Evolutionary conservation across 208 protist genomes (phyloP).

Genomic region (Acanthamoeba lenticulata): DNA sequence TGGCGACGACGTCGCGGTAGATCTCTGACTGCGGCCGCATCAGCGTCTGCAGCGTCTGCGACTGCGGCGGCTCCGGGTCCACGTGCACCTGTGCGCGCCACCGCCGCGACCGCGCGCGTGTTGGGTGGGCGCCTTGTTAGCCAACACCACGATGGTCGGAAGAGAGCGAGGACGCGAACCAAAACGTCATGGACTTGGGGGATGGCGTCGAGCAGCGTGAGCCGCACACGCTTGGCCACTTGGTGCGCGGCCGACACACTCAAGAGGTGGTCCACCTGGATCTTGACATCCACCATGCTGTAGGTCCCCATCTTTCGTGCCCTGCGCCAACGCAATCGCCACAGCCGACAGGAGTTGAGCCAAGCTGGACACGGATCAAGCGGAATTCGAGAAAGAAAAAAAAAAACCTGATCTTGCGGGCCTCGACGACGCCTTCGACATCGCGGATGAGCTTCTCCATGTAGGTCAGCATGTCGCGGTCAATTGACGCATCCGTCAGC

Average conservation of each 20-base stretch:
- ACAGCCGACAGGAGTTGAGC: background rate
- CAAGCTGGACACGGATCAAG: background rate
- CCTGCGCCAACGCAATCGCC: no score
- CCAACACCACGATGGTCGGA: background rate
- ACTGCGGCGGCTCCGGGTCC: slow-evolving; percentile 25
- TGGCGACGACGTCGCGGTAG: background rate
- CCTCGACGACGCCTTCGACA: background rate
- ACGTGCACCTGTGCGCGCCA: background rate
- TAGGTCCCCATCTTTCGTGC: slow-evolving; percentile 31
- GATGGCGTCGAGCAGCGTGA: background rate
- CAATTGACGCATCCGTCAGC: background rate
- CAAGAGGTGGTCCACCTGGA: background rate
- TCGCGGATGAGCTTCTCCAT: slow-evolving; percentile 1
- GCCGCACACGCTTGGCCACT: background rate
- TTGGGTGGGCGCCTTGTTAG: background rate
- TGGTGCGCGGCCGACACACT: slow-evolving; percentile 16
- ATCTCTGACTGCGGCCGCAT: slow-evolving; percentile 32
- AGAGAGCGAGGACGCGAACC: background rate
- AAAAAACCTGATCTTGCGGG: background rate
- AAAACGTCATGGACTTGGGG: slow-evolving; percentile 19
- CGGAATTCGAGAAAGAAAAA: background rate
- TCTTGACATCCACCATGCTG: slow-evolving; percentile 12
- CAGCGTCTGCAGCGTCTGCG: background rate
- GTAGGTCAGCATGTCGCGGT: background rate
- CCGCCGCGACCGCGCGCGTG: no score